These are phyloP conservation scores for Blastomyces gilchristii DNA, from an alignment of 2,329 filamentous ascomycete species.

Conservation along the genomic window DNA sequence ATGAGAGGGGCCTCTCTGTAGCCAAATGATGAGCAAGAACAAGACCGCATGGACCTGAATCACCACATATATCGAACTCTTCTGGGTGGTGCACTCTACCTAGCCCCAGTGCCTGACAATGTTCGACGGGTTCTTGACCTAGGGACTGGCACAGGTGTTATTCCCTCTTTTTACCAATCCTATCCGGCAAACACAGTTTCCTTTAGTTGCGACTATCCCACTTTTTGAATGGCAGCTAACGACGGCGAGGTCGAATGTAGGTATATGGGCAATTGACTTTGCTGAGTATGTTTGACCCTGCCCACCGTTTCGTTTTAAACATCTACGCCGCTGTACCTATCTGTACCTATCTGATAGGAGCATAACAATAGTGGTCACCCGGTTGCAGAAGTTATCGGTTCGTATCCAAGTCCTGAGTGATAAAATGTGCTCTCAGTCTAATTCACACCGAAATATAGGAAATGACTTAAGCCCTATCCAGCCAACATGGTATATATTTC, in stretches of 20 bases:
- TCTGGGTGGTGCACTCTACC: conserved; percentile 16
- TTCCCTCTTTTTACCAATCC: background rate
- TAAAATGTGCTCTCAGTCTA: background rate
- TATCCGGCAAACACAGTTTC: background rate
- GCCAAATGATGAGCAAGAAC: conserved; percentile 15
- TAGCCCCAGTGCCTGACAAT: conserved; percentile 20
- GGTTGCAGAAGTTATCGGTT: conserved; percentile 6
- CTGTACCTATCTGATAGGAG: background rate
- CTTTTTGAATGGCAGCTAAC: background rate
- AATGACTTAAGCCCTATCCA: conserved; percentile 17
- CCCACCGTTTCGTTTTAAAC: background rate
- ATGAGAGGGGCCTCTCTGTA: background rate
- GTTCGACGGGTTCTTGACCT: conserved; percentile 15
- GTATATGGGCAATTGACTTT: conserved; percentile 16
- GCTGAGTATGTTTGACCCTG: conserved; percentile 13
- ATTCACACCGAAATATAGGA: conserved; percentile 6
- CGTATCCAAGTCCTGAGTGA: background rate
- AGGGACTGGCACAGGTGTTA: conserved; percentile 16
- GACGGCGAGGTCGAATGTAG: background rate
- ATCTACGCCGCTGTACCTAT: background rate
- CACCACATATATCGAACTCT: conserved; percentile 20
- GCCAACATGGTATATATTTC: conserved; percentile 13
- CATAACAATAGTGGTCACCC: background rate
- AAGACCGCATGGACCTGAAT: conserved; percentile 16
- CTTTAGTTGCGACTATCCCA: background rate